These are phyloP conservation scores for Penicillium vulpinum DNA, from an alignment of 2,329 filamentous ascomycete genomes.

Conservation along the genomic window DNA sequence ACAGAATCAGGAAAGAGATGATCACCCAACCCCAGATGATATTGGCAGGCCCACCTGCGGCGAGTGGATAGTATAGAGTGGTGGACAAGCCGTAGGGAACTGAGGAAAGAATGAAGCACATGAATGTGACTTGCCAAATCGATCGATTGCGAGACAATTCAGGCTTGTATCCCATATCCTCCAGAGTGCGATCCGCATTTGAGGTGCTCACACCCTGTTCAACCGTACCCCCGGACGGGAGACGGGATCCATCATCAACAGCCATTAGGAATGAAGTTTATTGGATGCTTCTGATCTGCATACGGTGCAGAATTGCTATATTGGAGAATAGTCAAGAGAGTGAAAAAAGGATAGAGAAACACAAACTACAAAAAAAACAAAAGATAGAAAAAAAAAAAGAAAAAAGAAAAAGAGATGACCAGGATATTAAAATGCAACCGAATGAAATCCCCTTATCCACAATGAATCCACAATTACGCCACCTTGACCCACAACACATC, in stretches of 20 bases:
- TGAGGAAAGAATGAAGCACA: constrained; percentile 67
- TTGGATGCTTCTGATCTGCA: background rate
- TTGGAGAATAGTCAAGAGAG: background rate
- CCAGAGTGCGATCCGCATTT: constrained; percentile 21
- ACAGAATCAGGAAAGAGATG: constrained; percentile 61
- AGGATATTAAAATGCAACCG: constrained; percentile 4
- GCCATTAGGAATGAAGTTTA: constrained; percentile 13
- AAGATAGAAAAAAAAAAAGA: background rate
- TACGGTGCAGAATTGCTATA: background rate
- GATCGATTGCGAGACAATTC: constrained; percentile 63
- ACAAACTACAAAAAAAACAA: constrained; percentile 1
- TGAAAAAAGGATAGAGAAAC: background rate
- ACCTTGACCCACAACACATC: background rate
- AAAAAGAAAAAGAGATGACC: background rate
- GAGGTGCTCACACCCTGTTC: constrained; percentile 11
- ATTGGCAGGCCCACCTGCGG: constrained; percentile 67
- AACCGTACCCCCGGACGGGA: constrained; percentile 15
- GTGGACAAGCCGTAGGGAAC: constrained; percentile 66
- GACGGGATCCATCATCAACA: constrained; percentile 10
- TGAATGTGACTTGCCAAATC: constrained; percentile 24
- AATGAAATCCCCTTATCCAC: background rate
- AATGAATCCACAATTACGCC: rapidly evolving
- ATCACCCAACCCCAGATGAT: constrained; percentile 69
- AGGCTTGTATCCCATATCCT: constrained; percentile 61
- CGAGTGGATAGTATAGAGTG: constrained; percentile 67